Percentiles rank a stretch among this genome's conserved stretches.
phyloP scores from a whole-genome alignment of 331 rosid genomes.

The Rosa hybrid region DNA sequence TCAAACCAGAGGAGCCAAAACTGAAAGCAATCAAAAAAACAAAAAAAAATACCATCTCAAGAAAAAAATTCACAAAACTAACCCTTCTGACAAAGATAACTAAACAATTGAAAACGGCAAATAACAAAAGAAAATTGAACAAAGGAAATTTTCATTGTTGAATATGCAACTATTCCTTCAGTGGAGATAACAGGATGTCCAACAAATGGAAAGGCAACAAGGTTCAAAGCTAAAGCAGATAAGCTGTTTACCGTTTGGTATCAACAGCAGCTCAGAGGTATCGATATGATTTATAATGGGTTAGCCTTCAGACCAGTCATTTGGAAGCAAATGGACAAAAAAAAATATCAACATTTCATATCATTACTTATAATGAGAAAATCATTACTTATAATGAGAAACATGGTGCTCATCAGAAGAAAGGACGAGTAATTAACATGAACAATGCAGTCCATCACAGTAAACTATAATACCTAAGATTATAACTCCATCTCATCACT shows the following conservation, averaged over 20 bases:
- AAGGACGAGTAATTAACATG: background rate
- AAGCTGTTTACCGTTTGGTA: background rate
- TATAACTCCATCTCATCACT: background rate
- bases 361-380: background rate
- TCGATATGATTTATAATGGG: background rate
- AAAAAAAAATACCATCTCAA: background rate
- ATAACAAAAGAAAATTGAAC: background rate
- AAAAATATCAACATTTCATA: background rate
- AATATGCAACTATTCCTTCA: background rate
- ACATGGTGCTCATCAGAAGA: background rate
- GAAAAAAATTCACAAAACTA: background rate
- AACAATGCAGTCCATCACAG: background rate
- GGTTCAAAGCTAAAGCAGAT: background rate
- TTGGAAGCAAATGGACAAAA: background rate
- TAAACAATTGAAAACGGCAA: background rate
- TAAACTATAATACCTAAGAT: background rate
- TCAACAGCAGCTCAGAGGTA: background rate
- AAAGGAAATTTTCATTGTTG: background rate
- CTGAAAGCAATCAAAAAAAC: background rate
- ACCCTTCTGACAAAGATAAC: background rate
- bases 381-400: background rate
- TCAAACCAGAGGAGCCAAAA: background rate
- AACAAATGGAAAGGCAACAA: background rate
- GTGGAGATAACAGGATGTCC: background rate
- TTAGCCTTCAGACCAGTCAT: background rate